Conservation (phyloP, 441 rosid species). For the Brassica hybrid region DNA sequence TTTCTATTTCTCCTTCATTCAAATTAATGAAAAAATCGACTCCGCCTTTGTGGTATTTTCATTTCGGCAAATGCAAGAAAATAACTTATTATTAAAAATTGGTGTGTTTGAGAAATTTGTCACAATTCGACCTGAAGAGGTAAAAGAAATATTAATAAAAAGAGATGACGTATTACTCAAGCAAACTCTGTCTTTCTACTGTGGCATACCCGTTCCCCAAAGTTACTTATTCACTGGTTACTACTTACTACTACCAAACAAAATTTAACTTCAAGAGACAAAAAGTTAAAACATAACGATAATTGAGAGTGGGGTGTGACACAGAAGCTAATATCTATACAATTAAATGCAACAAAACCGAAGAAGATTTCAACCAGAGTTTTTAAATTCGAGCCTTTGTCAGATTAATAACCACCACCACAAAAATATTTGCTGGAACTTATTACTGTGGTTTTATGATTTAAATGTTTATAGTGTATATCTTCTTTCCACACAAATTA, state of each 20-base stretch:
- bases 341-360: slow-evolving; percentile 20
- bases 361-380: slow-evolving; percentile 9
- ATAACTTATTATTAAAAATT: slow-evolving; percentile 3
- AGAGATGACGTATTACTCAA: slow-evolving; percentile 38
- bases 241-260: slow-evolving; percentile 39
- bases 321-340: slow-evolving; percentile 26
- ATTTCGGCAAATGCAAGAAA: background rate
- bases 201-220: slow-evolving; percentile 29
- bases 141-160: slow-evolving; percentile 7
- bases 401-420: background rate
- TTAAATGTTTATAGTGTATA: background rate
- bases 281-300: slow-evolving; percentile 5
- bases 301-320: slow-evolving; percentile 33
- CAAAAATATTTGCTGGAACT: background rate
- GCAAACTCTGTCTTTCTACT: slow-evolving; percentile 39
- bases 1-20: background rate
- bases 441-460: background rate
- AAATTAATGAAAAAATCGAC: background rate
- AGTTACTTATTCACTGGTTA: slow-evolving; percentile 30
- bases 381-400: background rate
- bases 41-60: background rate
- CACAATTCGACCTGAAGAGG: slow-evolving; percentile 28
- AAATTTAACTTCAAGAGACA: slow-evolving; percentile 28
- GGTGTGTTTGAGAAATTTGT: slow-evolving; percentile 12
- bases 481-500: background rate